Evolutionary conservation across 2,329 filamentous ascomycete genomes (phyloP).

Genomic region (Clarireedia paspali): DNA sequence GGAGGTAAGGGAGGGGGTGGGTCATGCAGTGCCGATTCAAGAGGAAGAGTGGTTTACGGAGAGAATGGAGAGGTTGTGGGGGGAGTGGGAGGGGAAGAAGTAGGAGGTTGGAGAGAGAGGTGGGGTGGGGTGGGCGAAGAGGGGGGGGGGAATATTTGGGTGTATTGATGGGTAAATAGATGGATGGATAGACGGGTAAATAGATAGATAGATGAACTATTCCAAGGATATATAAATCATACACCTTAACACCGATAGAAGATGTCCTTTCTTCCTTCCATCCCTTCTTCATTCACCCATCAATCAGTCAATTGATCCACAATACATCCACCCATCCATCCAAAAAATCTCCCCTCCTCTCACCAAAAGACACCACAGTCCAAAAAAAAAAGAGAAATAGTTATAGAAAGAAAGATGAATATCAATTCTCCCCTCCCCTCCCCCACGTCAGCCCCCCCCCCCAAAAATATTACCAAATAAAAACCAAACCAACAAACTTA

Average conservation of each 20-base stretch:
- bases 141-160: neutral
- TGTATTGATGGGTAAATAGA: neutral
- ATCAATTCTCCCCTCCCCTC: no score
- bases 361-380: neutral
- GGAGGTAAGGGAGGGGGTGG: constrained; percentile 60
- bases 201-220: no score
- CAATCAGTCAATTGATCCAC: neutral
- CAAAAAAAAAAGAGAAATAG: neutral
- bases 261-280: neutral
- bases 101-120: neutral
- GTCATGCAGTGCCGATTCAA: constrained; percentile 71
- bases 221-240: neutral
- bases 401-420: no score
- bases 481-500: no score
- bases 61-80: constrained; percentile 23
- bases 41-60: constrained; percentile 60
- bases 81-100: neutral
- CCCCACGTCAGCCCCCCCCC: no score
- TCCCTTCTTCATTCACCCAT: neutral
- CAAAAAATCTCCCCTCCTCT: neutral
- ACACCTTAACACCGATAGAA: neutral
- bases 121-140: neutral
- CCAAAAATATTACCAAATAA: no score
- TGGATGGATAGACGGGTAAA: no score
- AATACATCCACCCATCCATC: no score